These are phyloP conservation scores for Coniochaeta sp. DNA, from an alignment of 2,329 filamentous ascomycete species.

Conservation along the genomic window DNA sequence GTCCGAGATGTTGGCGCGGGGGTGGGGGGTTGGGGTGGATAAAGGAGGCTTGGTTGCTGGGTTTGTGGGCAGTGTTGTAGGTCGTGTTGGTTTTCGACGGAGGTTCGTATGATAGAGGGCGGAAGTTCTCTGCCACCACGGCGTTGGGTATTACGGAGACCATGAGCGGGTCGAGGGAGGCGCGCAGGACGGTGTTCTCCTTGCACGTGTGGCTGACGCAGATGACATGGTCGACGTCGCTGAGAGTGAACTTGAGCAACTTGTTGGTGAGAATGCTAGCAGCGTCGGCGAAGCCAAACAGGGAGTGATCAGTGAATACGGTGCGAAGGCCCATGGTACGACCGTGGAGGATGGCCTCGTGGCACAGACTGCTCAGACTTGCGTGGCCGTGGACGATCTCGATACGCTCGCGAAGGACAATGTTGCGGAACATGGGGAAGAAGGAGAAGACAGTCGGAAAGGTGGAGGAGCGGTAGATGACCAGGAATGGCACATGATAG, in stretches of 20 bases:
- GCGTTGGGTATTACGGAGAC: conserved; percentile 98
- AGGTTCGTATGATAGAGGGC: conserved; percentile 49
- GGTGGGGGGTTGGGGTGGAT: conserved; percentile 23
- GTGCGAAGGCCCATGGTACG: conserved; percentile 93
- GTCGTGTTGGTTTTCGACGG: conserved; percentile 10
- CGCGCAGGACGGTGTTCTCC: conserved; percentile 92
- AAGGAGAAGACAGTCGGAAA: conserved; percentile 98
- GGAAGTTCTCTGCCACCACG: conserved; percentile 93
- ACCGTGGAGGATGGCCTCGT: conserved; percentile 90
- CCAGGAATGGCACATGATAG: conserved; percentile 92
- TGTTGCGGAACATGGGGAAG: conserved; percentile 96
- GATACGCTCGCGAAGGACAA: conserved; percentile 87
- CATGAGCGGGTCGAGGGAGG: conserved; percentile 91
- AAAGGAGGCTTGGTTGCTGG: conserved; percentile 11
- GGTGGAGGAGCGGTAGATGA: conserved; percentile 88
- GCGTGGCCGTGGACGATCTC: conserved; percentile 98
- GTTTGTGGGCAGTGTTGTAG: conserved; percentile 30
- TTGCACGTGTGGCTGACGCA: conserved; percentile 99
- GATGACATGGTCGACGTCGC: conserved; percentile 96
- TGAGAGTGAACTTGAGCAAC: conserved; percentile 88
- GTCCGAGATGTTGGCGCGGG: conserved; percentile 63
- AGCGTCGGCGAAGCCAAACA: conserved; percentile 96
- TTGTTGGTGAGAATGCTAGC: conserved; percentile 96
- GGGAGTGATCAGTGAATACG: conserved; percentile 93
- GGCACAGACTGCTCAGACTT: conserved; percentile 85